Percentiles rank a stretch among this genome's conserved stretches.
Conservation (phyloP, 345 rosid species). For the Corchorus capsularis region DNA sequence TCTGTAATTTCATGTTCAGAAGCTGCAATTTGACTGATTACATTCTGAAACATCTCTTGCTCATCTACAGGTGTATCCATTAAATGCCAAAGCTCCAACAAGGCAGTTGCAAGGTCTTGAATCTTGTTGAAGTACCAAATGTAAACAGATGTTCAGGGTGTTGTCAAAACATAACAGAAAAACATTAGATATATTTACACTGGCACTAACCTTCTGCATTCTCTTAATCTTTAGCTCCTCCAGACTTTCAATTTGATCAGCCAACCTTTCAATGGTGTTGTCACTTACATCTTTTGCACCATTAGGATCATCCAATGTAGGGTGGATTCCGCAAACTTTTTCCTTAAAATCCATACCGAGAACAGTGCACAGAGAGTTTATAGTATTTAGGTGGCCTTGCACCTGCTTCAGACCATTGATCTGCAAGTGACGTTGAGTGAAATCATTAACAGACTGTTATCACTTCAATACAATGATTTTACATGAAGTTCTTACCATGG, state of each 20-base stretch:
- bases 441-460: background rate
- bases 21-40: slow-evolving; percentile 52
- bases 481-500: background rate
- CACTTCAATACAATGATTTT: background rate
- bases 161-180: background rate
- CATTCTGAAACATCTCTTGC: slow-evolving; percentile 52
- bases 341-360: slow-evolving; percentile 61
- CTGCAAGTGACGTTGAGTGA: slow-evolving; percentile 32
- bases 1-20: slow-evolving; percentile 57
- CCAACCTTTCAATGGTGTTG: slow-evolving; percentile 49
- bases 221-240: slow-evolving; percentile 54
- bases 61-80: slow-evolving; percentile 68
- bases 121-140: slow-evolving; percentile 36
- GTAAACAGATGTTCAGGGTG: background rate
- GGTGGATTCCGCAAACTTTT: slow-evolving; percentile 43
- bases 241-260: slow-evolving; percentile 44
- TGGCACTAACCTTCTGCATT: slow-evolving; percentile 54
- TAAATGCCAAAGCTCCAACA: slow-evolving; percentile 75
- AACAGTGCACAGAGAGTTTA: slow-evolving; percentile 54
- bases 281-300: slow-evolving; percentile 48
- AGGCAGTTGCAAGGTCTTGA: slow-evolving; percentile 57
- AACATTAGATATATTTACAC: background rate
- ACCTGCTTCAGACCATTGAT: slow-evolving; percentile 49
- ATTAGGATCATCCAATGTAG: slow-evolving; percentile 40
- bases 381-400: slow-evolving; percentile 36